Percentiles rank a stretch among this genome's conserved stretches.
Conservation (phyloP, 2,329 filamentous ascomycete species). For the Xylaria polymorpha region DNA sequence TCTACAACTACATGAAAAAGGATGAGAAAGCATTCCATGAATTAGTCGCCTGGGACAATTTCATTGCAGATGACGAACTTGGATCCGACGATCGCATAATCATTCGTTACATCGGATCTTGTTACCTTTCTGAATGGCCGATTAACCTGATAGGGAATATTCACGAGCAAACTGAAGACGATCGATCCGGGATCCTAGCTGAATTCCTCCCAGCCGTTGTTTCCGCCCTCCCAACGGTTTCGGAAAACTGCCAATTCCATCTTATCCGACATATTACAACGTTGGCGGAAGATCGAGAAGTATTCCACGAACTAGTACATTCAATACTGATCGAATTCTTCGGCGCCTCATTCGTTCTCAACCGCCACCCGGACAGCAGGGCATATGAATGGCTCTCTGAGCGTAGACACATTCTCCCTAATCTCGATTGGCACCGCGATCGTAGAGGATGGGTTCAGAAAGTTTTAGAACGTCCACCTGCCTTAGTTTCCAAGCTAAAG, state of each 20-base stretch:
- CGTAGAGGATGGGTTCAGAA: no score
- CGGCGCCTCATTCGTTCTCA: conserved; percentile 14
- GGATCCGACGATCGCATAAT: background rate
- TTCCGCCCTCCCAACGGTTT: conserved; percentile 2
- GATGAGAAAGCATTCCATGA: conserved; percentile 12
- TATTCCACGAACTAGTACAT: conserved; percentile 15
- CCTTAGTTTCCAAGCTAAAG: background rate
- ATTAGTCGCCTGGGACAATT: conserved; percentile 9
- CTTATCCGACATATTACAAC: conserved; percentile 12
- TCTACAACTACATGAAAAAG: conserved; percentile 4
- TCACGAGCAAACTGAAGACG: conserved; percentile 11
- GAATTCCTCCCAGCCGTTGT: conserved; percentile 18
- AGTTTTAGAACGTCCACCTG: background rate
- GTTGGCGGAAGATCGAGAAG: background rate
- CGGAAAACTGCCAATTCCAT: conserved; percentile 4
- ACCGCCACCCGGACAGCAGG: conserved; percentile 14
- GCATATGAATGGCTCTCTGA: background rate
- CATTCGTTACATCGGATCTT: conserved; percentile 25
- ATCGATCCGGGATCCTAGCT: conserved; percentile 17
- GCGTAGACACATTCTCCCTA: background rate
- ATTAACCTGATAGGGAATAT: background rate
- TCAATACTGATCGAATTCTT: conserved; percentile 28
- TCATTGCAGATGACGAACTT: background rate
- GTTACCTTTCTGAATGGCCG: background rate
- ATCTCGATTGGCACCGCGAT: background rate